Conservation (phyloP, 73 alveolate genomes). For the Paraurostyla sp. region DNA sequence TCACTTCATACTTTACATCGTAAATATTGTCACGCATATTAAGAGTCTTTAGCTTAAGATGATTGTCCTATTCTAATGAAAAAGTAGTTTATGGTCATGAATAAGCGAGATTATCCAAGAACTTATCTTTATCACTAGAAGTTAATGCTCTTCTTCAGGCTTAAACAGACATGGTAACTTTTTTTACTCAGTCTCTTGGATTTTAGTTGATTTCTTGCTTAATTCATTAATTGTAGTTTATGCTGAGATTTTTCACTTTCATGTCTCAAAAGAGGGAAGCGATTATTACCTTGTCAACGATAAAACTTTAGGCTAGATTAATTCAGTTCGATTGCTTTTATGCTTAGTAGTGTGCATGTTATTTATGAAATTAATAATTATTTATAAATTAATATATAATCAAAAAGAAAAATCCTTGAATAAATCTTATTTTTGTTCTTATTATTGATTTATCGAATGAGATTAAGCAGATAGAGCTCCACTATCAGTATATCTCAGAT, state of each 20-base stretch:
- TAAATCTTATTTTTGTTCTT: background rate
- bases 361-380: no score
- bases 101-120: background rate
- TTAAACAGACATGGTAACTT: background rate
- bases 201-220: no score
- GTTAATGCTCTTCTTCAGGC: background rate
- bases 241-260: no score
- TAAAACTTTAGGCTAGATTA: no score
- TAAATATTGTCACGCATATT: background rate
- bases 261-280: no score
- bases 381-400: no score
- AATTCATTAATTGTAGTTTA: no score
- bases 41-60: background rate
- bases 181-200: no score
- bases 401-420: slow-evolving; percentile 14
- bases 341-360: background rate
- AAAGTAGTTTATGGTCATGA: background rate
- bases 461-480: background rate
- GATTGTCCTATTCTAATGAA: background rate
- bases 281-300: no score
- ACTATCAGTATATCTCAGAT: background rate
- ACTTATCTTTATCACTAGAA: background rate
- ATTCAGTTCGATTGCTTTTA: background rate
- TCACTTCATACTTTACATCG: background rate
- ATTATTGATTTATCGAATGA: background rate